Evolutionary conservation across 2,329 filamentous ascomycete genomes (phyloP).

Genomic region (Fusarium irregulare): DNA sequence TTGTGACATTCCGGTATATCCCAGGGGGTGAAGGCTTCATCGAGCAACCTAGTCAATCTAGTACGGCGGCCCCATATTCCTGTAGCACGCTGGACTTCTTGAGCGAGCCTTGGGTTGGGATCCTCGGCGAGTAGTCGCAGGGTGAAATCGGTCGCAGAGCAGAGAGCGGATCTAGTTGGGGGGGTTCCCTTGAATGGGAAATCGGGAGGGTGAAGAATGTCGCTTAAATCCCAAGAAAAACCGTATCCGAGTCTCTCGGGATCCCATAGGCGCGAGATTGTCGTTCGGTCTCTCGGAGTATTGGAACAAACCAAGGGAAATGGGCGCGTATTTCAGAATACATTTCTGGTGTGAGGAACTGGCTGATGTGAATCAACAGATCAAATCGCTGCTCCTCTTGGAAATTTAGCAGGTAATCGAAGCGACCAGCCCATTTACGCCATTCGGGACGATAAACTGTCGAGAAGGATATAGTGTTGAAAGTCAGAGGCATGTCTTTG

Average conservation of each 20-base stretch:
- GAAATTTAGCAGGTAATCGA: background rate
- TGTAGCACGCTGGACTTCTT: background rate
- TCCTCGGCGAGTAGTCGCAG: background rate
- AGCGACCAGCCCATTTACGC: background rate
- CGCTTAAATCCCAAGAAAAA: too few relatives aligned
- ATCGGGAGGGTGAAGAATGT: too few relatives aligned
- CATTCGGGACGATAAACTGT: background rate
- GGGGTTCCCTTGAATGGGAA: background rate
- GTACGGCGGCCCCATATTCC: fast-evolving
- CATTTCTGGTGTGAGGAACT: background rate
- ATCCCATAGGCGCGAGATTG: too few relatives aligned
- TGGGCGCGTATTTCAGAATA: background rate
- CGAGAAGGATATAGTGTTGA: background rate
- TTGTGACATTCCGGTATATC: background rate
- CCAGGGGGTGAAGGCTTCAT: background rate
- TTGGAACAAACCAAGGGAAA: background rate
- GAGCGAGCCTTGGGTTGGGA: background rate
- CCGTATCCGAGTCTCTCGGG: too few relatives aligned
- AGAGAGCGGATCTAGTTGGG: background rate
- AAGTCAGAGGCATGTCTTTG: background rate
- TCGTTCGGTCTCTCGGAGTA: background rate
- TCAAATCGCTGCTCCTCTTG: background rate
- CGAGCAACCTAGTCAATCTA: background rate
- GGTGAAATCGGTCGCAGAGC: background rate
- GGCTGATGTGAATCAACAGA: fast-evolving